Evolutionary conservation across 179 eudicot genomes (phyloP), one percentile per base, ranked within the genome.

Genomic region (Heliamphora pulchella): DNA sequence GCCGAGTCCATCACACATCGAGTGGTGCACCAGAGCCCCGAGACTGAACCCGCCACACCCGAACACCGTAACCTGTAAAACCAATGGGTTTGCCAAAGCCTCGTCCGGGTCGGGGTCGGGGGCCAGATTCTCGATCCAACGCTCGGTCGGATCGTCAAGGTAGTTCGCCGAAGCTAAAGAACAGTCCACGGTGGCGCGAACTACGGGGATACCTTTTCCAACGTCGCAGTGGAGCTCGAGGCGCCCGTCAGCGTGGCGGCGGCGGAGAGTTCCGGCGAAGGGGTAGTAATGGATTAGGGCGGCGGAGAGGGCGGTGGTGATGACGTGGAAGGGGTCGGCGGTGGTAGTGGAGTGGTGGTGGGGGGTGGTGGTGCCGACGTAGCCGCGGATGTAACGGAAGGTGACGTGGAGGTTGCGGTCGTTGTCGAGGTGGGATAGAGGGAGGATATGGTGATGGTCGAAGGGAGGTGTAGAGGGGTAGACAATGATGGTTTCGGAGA

Each of bases 371-470:
- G 64, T 41, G 80, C 68, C 15, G 17, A 76, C 58, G 74, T 90
- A 92, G 17, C 88, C 90, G 51, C 93, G 91, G 75, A 89, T 82
- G 84, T 92, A 92, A 1, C 94, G 97, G 70, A 92, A 86, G 8
- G 89, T 86, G 83, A 87, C 83, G 69, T 82, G 80, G 87, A 91
- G 89, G 86, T 91, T 91, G 80, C 79, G 88, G 68, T 92, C 94
- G 76, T 87, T 91, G 91, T 92, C 94, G 78, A 92, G 88, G 87
- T 91, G 89, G 73, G 97, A 91, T 68, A 92, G 93, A 10, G 87
- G 69, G 72, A 92, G 93, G 83, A 83, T 50, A 57, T 91, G 91
- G 72, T 89, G 81, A 31, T 77, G 58, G 54, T 70, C 8, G 76
- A 85, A 87, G 55, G 89, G 93, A 3, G 88, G 78, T 2, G 71